Evolutionary conservation across 2,329 filamentous ascomycete species (phyloP).

Genomic region (Cercospora zeae-maydis): DNA sequence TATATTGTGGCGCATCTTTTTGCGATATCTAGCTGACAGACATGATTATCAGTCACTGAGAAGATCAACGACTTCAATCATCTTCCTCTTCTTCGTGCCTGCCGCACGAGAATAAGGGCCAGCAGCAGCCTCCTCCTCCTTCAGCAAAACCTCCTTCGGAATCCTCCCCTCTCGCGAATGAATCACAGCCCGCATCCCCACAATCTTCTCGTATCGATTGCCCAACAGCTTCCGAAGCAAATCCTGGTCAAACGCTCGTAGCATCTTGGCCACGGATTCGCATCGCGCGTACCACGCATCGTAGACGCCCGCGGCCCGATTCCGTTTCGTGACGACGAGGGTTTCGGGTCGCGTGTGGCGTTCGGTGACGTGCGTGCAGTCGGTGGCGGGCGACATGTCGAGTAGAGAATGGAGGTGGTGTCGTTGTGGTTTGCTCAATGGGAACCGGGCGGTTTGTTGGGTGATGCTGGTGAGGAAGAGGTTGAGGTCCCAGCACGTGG

Average conservation of each 20-base stretch:
- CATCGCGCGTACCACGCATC: not conserved
- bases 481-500: not conserved
- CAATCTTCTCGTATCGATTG: not conserved
- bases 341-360: not conserved
- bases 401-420: not conserved
- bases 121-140: no score
- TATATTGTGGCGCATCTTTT: no score
- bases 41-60: not conserved
- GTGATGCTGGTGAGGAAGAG: not conserved
- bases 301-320: not conserved
- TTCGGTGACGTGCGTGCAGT: not conserved
- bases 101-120: not conserved
- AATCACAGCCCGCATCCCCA: not conserved
- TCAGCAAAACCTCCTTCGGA: no score
- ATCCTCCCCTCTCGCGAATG: not conserved
- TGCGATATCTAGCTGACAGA: no score
- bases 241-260: not conserved
- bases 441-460: not conserved
- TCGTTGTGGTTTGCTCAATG: not conserved
- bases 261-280: not conserved
- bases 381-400: not conserved
- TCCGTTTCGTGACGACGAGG: not conserved
- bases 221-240: not conserved
- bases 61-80: not conserved
- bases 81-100: not conserved